Evolutionary conservation across 2,329 filamentous ascomycete species (phyloP).

Genomic region (Cytospora schulzeri): DNA sequence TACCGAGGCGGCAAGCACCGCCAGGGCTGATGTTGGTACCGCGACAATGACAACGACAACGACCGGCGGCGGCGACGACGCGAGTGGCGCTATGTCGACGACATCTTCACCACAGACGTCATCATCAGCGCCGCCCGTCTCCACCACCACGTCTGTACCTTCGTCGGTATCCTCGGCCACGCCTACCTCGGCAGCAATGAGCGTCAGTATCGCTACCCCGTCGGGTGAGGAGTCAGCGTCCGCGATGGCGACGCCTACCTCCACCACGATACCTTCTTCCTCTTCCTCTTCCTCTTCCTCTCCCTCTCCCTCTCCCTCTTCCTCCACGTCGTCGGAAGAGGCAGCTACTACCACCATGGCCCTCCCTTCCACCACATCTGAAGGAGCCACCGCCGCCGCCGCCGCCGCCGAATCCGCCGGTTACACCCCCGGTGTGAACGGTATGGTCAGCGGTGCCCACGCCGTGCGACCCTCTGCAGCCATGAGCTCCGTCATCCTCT

Average conservation of each 20-base stretch:
- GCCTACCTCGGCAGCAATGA: slow-evolving; percentile 19
- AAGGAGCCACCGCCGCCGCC: slow-evolving; percentile 10
- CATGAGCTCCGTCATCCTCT: background rate
- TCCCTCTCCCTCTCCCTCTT: background rate
- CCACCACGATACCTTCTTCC: slow-evolving; percentile 6
- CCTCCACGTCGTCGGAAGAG: slow-evolving; percentile 3
- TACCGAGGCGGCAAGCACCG: background rate
- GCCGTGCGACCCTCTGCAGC: background rate
- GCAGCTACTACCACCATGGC: background rate
- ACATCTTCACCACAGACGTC: slow-evolving; percentile 6
- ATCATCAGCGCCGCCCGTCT: slow-evolving; percentile 7
- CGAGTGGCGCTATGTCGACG: background rate
- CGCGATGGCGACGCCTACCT: slow-evolving; percentile 16
- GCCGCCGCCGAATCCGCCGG: slow-evolving; percentile 5
- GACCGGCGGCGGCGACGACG: too few species aligned
- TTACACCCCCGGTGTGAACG: slow-evolving; percentile 12
- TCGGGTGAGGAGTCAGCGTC: slow-evolving; percentile 26
- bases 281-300: slow-evolving; percentile 3
- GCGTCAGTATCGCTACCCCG: slow-evolving; percentile 17
- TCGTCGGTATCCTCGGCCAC: slow-evolving; percentile 11
- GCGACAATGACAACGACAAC: background rate
- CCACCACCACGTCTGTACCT: slow-evolving; percentile 1
- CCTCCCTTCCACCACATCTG: slow-evolving; percentile 10
- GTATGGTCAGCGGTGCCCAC: slow-evolving; percentile 15
- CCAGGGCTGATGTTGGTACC: slow-evolving; percentile 9